A percentile compares a stretch with the other conserved stretches of the same genome.
phyloP scores from a whole-genome alignment of 306 rosid genomes.

The Cucumis cinereus region DNA sequence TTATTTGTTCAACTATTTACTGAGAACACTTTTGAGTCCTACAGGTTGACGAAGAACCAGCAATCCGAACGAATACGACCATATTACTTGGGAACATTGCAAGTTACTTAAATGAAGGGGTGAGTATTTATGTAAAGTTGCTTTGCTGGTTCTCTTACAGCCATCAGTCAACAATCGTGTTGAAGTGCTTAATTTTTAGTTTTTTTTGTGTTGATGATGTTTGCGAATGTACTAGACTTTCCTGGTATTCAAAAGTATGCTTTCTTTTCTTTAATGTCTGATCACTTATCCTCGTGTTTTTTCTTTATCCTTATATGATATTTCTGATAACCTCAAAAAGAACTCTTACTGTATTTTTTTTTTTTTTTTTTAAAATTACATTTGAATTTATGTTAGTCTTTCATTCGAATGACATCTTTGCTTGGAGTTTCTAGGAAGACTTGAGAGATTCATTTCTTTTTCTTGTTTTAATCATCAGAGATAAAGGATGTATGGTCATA shows the following conservation, averaged over 20 bases:
- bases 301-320: background rate
- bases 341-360: background rate
- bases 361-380: background rate
- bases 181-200: conserved; percentile 9
- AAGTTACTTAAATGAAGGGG: conserved; percentile 85
- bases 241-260: background rate
- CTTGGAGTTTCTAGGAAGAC: background rate
- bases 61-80: conserved; percentile 94
- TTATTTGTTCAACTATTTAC: background rate
- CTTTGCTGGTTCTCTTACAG: background rate
- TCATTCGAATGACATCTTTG: background rate
- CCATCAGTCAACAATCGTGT: background rate
- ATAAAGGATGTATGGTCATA: background rate
- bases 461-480: background rate
- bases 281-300: background rate
- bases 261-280: background rate
- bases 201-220: conserved; percentile 6
- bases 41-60: conserved; percentile 98
- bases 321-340: background rate
- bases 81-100: conserved; percentile 94
- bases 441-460: background rate
- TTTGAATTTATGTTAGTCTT: background rate
- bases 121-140: conserved; percentile 23
- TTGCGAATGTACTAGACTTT: background rate
- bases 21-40: conserved; percentile 16